Base-by-base conservation (phyloP, 176 grass and related monocot species). In the Phyllostachys edulis region DNA sequence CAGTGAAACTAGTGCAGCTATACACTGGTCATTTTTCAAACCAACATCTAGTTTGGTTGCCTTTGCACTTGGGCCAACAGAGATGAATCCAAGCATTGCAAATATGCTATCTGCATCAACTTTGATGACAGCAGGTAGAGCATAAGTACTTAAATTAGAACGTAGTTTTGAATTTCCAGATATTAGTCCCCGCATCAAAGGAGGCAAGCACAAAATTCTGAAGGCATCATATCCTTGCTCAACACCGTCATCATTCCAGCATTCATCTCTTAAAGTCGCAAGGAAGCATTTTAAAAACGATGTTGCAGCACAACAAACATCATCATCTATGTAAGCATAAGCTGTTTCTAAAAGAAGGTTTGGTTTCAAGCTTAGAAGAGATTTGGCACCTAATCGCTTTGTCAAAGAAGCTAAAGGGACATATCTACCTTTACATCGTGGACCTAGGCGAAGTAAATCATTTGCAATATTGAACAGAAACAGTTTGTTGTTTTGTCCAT, bases 71-170 rank as follows among this genome's bases (percentile, higher is more conserved):
- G n/a, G n/a, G 93, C 96, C 96, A 83, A 98, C 61, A 47, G 91
- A 90, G 46, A 98, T 92, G 85, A 95, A 98, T 47, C 88, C 91
- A 85, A 98, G 93, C 96, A 95, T 98, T 74, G 93, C 69, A 78
- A 94, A 98, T 90, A 98, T 98, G 91, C 91, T 93, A 66, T 98
- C 93, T 52, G 83, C 67, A 70, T 95, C 96, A 75, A 95, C 80
- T 80, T 95, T 85, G 57, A 98, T 90, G 55, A 86, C 15, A 74
- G 67, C 78, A 32, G 96, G 91, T 63, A 96, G 32, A 50, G 91
- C 96, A 87, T 98, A 98, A 60, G 96, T 95, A 89, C 92, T 98
- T 69, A 98, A 75, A 82, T 98, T 98, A 76, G 93, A 92, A 72
- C 93, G 93, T 14, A 98, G 84, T 88, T 98, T 98, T 64, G 93